Conservation (phyloP, 331 rosid species). For the Erythrophleum ivorense region DNA sequence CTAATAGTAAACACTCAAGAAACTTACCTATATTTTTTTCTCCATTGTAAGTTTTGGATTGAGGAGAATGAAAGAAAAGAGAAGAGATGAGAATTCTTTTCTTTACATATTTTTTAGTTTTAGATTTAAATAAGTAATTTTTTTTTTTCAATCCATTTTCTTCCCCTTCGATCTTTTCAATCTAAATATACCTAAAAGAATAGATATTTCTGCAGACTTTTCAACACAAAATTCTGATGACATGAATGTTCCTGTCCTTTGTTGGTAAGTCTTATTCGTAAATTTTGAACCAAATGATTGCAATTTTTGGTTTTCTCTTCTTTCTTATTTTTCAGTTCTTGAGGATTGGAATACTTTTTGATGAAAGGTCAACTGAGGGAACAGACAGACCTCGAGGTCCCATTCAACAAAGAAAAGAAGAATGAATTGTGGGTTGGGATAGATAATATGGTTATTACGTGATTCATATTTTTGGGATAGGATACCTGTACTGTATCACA, state of each 20-base stretch:
- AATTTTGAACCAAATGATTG: slow-evolving; percentile 6
- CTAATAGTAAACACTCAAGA: not conserved
- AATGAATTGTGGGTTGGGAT: slow-evolving; percentile 23
- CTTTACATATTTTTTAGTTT: not conserved
- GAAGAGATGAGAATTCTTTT: not conserved
- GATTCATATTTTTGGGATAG: slow-evolving; percentile 2
- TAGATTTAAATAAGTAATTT: not conserved
- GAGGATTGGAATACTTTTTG: not conserved
- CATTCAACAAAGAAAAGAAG: slow-evolving; percentile 27
- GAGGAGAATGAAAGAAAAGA: not conserved
- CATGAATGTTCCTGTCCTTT: slow-evolving; percentile 17
- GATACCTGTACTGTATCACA: not conserved
- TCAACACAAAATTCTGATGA: not conserved
- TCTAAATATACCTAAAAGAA: not conserved
- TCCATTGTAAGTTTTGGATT: not conserved
- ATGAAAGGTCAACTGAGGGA: slow-evolving; percentile 21
- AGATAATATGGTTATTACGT: not conserved
- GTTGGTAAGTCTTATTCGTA: slow-evolving; percentile 26
- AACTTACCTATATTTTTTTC: not conserved
- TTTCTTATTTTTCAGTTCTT: not conserved
- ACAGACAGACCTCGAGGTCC: slow-evolving; percentile 14
- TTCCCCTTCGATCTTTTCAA: not conserved
- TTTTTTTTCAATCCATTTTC: not conserved
- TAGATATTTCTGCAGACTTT: not conserved
- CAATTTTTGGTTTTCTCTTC: slow-evolving; percentile 11